Conservation (phyloP, 2,329 filamentous ascomycete genomes). For the Colletotrichum cuscutae region DNA sequence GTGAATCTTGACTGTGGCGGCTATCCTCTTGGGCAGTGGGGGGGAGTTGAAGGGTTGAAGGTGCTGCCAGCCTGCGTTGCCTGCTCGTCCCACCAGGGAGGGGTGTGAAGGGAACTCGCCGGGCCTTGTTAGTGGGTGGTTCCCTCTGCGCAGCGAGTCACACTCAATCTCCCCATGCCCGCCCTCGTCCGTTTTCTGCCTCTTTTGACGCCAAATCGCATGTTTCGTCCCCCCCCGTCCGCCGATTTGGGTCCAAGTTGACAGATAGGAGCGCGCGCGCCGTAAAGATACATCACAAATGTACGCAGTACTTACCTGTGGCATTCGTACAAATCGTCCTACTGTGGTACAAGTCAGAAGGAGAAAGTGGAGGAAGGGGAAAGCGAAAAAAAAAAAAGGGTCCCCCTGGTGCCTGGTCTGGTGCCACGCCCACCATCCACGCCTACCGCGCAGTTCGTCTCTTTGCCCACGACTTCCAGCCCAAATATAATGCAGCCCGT, state of each 20-base stretch:
- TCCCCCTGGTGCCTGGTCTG: neutral
- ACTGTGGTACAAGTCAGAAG: neutral
- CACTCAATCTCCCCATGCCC: constrained; percentile 25
- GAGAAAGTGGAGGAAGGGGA: neutral
- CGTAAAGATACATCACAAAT: neutral
- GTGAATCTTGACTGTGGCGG: constrained; percentile 15
- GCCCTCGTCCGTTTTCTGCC: constrained; percentile 31
- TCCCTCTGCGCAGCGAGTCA: constrained; percentile 20
- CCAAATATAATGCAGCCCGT: constrained; percentile 30
- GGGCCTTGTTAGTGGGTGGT: neutral
- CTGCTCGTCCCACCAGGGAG: neutral
- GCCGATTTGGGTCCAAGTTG: constrained; percentile 8
- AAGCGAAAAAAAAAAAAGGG: neutral
- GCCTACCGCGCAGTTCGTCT: neutral
- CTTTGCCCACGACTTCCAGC: neutral
- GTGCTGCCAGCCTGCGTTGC: constrained; percentile 7
- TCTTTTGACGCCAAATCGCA: constrained; percentile 35
- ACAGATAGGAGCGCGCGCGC: constrained; percentile 1
- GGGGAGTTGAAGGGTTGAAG: constrained; percentile 1
- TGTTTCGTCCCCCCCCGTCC: constrained; percentile 25
- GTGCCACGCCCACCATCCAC: too few relatives aligned
- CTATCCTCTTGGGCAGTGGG: constrained; percentile 8
- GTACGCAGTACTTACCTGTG: neutral
- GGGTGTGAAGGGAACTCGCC: neutral
- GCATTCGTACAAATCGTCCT: constrained; percentile 10